Evolutionary conservation across 2,329 filamentous ascomycete species (phyloP), one percentile per base, ranked within the genome.

Genomic region (Aspergillus pseudoglaucus): DNA sequence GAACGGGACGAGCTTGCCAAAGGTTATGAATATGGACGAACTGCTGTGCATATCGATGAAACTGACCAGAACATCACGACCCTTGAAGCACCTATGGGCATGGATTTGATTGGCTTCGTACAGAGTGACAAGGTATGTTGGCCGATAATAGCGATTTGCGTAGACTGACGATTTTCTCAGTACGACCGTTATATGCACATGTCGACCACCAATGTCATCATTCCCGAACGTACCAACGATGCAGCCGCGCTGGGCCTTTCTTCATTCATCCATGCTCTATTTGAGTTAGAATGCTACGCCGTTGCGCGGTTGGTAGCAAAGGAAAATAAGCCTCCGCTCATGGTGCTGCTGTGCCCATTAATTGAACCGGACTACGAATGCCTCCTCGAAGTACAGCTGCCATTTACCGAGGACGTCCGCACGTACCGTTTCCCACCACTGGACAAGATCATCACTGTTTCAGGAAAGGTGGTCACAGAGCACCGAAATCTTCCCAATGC

Each of bases 11-110:
- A 88, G 14, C 76, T 98, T 33, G 88, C 88, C n/a, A 95, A 90
- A 65, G 93, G 93, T 0, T 98, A 91, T 61, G 84, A 89, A 61
- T 98, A 98, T 64, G 93, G 93, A 41, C 81, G 90, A 48, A 96
- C 91, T 0, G 89, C 88, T 2, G 91, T 98, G 1, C 84, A 87
- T 56, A 95, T 98, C 56, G 88, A 82, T 55, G 84, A 90, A 57
- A 86, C 86, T 0, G 91, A 98, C 59, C 80, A 85, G 64, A 89
- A 90, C 56, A 83, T 96, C 48, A 95, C 89, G n/a, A 90, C 87
- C 54, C 77, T 96, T 30, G 85, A 94, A 59, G 93, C 89, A 0
- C 68, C 73, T 8, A 84, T 86, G 49, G 78, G 79, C 6, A 82
- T 97, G 48, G 84, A 89, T 3, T 85, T 98, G 38, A 74, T 98